phyloP scores from a whole-genome alignment of 2,329 filamentous ascomycete genomes.

The Diaporthe nobilis region DNA sequence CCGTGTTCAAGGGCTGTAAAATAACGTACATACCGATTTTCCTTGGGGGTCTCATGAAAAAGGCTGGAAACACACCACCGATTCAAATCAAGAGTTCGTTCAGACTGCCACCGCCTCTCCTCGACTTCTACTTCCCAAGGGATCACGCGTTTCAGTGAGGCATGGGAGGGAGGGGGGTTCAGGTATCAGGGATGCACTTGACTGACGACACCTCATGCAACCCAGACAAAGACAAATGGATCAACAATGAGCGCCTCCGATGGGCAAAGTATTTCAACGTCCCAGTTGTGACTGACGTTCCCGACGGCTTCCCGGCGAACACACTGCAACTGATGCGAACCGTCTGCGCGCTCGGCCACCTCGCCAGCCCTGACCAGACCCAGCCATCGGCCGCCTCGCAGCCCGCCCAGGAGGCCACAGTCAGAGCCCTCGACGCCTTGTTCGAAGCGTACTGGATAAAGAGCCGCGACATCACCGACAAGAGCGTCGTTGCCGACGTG shows the following conservation, averaged over 20 bases:
- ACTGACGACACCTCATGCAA: background rate
- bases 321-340: constrained; percentile 55
- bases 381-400: background rate
- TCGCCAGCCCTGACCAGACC: constrained; percentile 44
- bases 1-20: constrained; percentile 40
- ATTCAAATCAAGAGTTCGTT: constrained; percentile 55
- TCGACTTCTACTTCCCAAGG: background rate
- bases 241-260: constrained; percentile 51
- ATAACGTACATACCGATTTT: constrained; percentile 56
- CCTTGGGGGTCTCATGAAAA: constrained; percentile 55
- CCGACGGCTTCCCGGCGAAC: constrained; percentile 54
- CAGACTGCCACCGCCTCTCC: background rate
- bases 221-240: constrained; percentile 56
- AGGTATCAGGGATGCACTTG: background rate
- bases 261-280: constrained; percentile 54
- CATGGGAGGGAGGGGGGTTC: background rate
- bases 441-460: constrained; percentile 52
- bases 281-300: constrained; percentile 50
- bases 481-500: constrained; percentile 48
- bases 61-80: constrained; percentile 54
- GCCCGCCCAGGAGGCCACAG: constrained; percentile 42
- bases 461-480: constrained; percentile 47
- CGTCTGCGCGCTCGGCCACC: constrained; percentile 47
- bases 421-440: constrained; percentile 51
- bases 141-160: background rate